phyloP scores from a whole-genome alignment of 192 early-diverging fungal genomes.

The Spinellus fusiger region DNA sequence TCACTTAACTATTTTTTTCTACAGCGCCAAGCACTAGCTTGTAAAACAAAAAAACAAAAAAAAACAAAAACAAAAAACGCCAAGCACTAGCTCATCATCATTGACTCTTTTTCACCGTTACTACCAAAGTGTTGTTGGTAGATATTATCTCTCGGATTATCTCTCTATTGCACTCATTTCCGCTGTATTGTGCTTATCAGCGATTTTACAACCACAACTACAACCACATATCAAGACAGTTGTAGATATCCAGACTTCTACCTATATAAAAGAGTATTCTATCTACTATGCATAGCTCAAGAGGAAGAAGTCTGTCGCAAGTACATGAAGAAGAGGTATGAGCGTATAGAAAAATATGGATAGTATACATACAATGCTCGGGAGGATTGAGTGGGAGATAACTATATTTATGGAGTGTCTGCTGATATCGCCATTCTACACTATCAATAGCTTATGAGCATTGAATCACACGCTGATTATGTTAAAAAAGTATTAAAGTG shows the following conservation, averaged over 20 bases:
- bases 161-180: neutral
- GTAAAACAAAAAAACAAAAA: conserved; percentile 7
- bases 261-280: neutral
- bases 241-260: too few species aligned
- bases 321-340: conserved; percentile 10
- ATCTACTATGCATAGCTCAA: neutral
- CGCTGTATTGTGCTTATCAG: neutral
- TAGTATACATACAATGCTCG: neutral
- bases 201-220: neutral
- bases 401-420: neutral
- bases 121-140: neutral
- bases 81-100: neutral
- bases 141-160: neutral
- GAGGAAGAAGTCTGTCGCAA: conserved; percentile 8
- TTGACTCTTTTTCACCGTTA: neutral
- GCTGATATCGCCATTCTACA: neutral
- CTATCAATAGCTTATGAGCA: conserved; percentile 8
- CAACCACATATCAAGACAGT: too few species aligned
- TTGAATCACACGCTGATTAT: conserved; percentile 20
- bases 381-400: too few species aligned
- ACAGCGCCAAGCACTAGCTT: too few species aligned
- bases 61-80: neutral
- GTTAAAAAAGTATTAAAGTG: conserved; percentile 22
- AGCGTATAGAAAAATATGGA: neutral
- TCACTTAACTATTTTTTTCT: neutral